Evolutionary conservation across 495 filamentous ascomycete genomes (phyloP).

Genomic region (Stereocaulon alpinum): DNA sequence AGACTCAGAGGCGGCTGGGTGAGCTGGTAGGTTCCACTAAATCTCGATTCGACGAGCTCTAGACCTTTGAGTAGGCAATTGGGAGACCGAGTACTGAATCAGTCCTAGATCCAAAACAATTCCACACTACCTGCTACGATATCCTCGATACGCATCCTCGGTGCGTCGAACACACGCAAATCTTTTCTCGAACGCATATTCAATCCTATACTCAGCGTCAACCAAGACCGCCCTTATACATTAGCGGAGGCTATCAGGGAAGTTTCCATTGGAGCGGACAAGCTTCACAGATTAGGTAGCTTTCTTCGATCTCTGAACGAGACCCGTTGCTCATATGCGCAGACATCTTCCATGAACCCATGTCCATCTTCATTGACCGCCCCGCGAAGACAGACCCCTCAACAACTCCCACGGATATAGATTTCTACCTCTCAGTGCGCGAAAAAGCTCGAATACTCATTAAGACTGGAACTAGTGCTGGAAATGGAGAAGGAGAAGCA

Average conservation of each 20-base stretch:
- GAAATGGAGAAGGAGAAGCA: conserved; percentile 83
- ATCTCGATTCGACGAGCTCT: conserved; percentile 11
- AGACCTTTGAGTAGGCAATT: neutral
- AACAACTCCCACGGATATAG: conserved; percentile 59
- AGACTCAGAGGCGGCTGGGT: conserved; percentile 50
- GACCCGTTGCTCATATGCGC: too few species aligned
- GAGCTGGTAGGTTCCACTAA: conserved; percentile 35
- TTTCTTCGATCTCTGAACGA: neutral
- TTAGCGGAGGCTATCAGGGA: conserved; percentile 65
- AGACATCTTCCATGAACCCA: conserved; percentile 84
- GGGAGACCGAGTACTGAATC: conserved; percentile 11
- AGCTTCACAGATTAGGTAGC: conserved; percentile 72
- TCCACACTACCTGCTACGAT: conserved; percentile 71
- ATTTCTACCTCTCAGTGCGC: conserved; percentile 60
- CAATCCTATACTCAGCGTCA: conserved; percentile 60
- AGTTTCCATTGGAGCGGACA: conserved; percentile 54
- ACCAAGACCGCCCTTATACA: conserved; percentile 57
- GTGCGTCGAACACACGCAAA: conserved; percentile 64
- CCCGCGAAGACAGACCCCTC: conserved; percentile 48
- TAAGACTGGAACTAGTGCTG: conserved; percentile 87
- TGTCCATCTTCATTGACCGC: conserved; percentile 67
- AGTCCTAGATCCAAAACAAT: conserved; percentile 59
- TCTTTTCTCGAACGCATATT: conserved; percentile 72
- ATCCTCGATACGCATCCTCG: conserved; percentile 68
- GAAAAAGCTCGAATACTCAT: conserved; percentile 72